These are phyloP conservation scores for Eimeria necatrix DNA, from an alignment of 169 alveolate genomes.

Conservation along the genomic window DNA sequence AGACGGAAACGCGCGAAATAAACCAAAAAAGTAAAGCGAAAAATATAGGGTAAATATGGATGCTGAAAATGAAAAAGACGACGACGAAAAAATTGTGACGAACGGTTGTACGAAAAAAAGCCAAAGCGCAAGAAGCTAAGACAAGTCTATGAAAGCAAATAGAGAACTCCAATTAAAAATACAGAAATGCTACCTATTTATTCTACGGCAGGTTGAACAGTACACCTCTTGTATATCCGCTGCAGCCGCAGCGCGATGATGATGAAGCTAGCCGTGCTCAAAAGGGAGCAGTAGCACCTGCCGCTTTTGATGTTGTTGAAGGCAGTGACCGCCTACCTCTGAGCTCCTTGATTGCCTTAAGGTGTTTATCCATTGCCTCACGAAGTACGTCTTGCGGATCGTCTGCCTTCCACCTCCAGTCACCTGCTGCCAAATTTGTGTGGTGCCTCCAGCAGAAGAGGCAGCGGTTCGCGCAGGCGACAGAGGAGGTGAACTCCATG, in stretches of 20 bases:
- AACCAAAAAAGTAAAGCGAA: not conserved
- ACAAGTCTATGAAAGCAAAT: not conserved
- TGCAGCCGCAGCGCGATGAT: no score
- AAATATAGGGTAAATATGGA: not conserved
- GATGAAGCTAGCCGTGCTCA: no score
- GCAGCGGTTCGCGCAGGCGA: slow-evolving; percentile 96
- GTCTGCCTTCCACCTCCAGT: slow-evolving; percentile 93
- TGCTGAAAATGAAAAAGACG: not conserved
- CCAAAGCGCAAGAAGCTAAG: not conserved
- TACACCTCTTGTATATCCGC: no score
- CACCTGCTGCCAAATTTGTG: slow-evolving; percentile 92
- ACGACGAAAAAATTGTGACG: not conserved
- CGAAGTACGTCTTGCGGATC: slow-evolving; percentile 86
- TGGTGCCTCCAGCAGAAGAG: slow-evolving; percentile 96
- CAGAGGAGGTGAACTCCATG: slow-evolving; percentile 94
- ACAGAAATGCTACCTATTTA: no score
- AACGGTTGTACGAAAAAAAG: not conserved
- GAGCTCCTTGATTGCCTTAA: slow-evolving; percentile 56
- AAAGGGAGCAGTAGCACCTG: no score
- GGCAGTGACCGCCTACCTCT: slow-evolving; percentile 20
- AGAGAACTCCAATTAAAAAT: not conserved
- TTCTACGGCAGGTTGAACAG: no score
- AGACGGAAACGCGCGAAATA: not conserved
- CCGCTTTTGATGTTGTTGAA: no score
- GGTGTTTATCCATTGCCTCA: slow-evolving; percentile 73